A percentile compares a stretch with the other conserved stretches of the same genome.
These are phyloP conservation scores for Podospora didyma DNA, from an alignment of 495 filamentous ascomycete genomes.

Conservation along the genomic window DNA sequence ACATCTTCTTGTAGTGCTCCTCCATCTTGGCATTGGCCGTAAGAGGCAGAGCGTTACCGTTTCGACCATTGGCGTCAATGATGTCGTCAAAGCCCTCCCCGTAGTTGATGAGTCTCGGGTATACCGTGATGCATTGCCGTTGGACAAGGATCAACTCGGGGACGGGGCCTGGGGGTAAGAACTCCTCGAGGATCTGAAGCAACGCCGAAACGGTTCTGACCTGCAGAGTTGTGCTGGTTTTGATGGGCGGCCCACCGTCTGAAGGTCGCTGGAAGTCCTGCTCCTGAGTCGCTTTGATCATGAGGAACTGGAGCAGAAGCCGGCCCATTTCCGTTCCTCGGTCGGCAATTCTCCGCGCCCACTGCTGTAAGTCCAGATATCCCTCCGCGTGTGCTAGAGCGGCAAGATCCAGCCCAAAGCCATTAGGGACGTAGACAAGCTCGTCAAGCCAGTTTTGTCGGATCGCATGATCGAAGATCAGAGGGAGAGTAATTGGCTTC, in stretches of 20 bases:
- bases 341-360: constrained; percentile 65
- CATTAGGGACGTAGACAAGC: constrained; percentile 67
- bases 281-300: constrained; percentile 80
- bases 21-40: constrained; percentile 88
- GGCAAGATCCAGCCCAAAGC: constrained; percentile 83
- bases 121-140: constrained; percentile 83
- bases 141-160: constrained; percentile 59
- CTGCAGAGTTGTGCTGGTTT: constrained; percentile 55
- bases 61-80: constrained; percentile 76
- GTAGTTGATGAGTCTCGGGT: constrained; percentile 95
- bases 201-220: constrained; percentile 82
- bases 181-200: constrained; percentile 72
- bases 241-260: constrained; percentile 51
- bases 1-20: constrained; percentile 94
- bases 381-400: constrained; percentile 82
- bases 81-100: constrained; percentile 87
- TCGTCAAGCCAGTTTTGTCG: constrained; percentile 79
- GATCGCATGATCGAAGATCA: constrained; percentile 77
- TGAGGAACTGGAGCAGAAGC: constrained; percentile 67
- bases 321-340: constrained; percentile 58
- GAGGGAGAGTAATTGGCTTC: constrained; percentile 68
- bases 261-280: constrained; percentile 58
- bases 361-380: constrained; percentile 73
- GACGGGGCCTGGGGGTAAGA: constrained; percentile 42
- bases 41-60: constrained; percentile 72